Evolutionary conservation across 768 basidiomycete genomes (phyloP).

Genomic region (Artomyces pyxidatus): DNA sequence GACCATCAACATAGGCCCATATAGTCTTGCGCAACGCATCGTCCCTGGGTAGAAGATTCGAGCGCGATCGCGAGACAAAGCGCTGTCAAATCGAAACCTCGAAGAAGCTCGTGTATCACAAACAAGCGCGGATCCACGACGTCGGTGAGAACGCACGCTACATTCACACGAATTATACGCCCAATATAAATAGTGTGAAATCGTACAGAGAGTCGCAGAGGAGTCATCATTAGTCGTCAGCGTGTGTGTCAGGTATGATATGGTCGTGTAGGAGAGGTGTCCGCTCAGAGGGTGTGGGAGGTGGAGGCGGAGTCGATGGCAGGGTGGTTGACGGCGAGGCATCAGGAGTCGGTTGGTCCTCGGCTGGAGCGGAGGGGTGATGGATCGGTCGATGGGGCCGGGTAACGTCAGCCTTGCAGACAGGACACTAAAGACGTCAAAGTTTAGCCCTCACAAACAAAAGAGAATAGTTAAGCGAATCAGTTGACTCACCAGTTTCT

Average conservation of each 20-base stretch:
- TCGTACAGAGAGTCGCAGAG: not conserved
- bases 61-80: too few relatives aligned
- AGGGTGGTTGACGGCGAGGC: slow-evolving; percentile 1
- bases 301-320: too few relatives aligned
- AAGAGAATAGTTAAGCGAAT: slow-evolving; percentile 4
- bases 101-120: too few relatives aligned
- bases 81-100: too few relatives aligned
- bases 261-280: slow-evolving; percentile 1
- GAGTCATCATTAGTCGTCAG: not conserved
- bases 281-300: too few relatives aligned
- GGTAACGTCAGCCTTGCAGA: slow-evolving; percentile 91
- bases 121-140: too few relatives aligned
- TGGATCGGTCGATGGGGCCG: slow-evolving; percentile 28
- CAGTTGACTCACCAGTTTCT: slow-evolving; percentile 69
- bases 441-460: slow-evolving; percentile 1
- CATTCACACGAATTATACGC: too few relatives aligned
- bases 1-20: too few relatives aligned
- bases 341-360: not conserved
- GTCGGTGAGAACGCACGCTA: too few relatives aligned
- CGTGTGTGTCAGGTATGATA: not conserved
- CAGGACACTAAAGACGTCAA: slow-evolving; percentile 55
- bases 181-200: not conserved
- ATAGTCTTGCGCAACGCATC: too few relatives aligned
- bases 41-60: too few relatives aligned
- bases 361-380: not conserved